Evolutionary conservation across 78 protist genomes (phyloP), one percentile per base, ranked within the genome.

Genomic region (Dictyostelium citrinum): DNA sequence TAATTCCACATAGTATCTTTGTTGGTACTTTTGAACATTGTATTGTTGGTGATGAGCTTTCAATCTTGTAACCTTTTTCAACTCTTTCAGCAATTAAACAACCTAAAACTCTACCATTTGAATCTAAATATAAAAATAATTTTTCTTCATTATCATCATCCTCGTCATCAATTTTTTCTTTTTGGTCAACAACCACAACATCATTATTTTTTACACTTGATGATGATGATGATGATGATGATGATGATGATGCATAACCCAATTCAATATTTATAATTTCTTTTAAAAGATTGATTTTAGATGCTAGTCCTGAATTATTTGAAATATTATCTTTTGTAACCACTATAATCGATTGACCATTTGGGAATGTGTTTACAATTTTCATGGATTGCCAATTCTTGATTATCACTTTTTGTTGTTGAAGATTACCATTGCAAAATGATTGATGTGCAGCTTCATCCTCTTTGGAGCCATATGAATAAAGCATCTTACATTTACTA

Each of bases 401-500:
- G 0, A 88, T 46, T 0, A 67, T 22, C n/a, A 88, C 75, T 55
- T 88, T 88, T 61, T 58, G 84, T 29, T n/a, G 29, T 78, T 88
- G 70, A n/a, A 49, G n/a, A 29, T 49, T 29, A 33, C 77, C 77
- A 29, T 58, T 61, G 49, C 93, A 88, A 68, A 61, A 79, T 45
- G 55, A 37, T 22, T 64, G 31, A 67, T 88, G 93, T 29, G 85
- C 82, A 3, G 35, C 29, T 24, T 88, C 93, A 78, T 88, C 93
- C 4, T 88, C 93, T n/a, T 64, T 41, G 0, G 64, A 43, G 1
- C 93, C 93, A 64, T 39, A 22, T 60, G 75, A 64, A 82, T 88
- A 88, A 5, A 78, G 10, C 93, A 88, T 88, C 35, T 78, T 76
- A 88, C 93, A 88, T 67, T 88, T 76, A 20, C 35, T 27, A 88